Evolutionary conservation across 1,284 basidiomycete species (phyloP), one percentile per base, ranked within the genome.

Genomic region (Heterobasidion occidentale): DNA sequence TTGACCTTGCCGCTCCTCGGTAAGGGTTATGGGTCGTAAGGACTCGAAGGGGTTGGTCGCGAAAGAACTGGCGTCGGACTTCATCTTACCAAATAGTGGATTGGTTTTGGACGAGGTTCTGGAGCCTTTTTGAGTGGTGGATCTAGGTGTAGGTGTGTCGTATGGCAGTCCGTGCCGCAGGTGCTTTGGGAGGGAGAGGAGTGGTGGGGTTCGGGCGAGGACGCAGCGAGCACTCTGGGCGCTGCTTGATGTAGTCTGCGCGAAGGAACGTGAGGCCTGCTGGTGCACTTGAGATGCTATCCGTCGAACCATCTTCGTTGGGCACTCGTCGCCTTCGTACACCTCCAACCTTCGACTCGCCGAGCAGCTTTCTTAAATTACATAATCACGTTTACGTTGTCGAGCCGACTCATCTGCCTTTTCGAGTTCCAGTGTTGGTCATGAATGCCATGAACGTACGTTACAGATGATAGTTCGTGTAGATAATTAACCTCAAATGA

Each of bases 41-140:
- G 92, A 88, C 73, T 99, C 95, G 69, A 98, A 98, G 2, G 96
- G 94, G 68, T 98, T n/a, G 95, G 73, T 99, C 96, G 54, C 80
- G 78, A 76, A 95, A 98, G 79, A 99, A 99, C 70, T 93, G 92
- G 55, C 84, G 78, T 49, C 96, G 84, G 54, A 98, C 77, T 58
- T 81, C 78, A 71, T 99, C 96, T 68, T 95, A n/a, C 92, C 35
- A 90, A 64, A 70, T 96, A 98, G 52, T 81, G 77, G 58, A 98
- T 81, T 9, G 83, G 79, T 57, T 81, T 64, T 0, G 90, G 84
- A 12, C 74, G 74, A 12, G 79, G 75, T 58, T 81, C 62, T 75
- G 70, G 59, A 76, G 65, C 59, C 76, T 74, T 56, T n/a, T 70
- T 59, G 59, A 46, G 48, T 61, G 63, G 57, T 62, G 61, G 52